Evolutionary conservation across 371 early-diverging fungal genomes (phyloP).

Genomic region (Mortierella sp.): DNA sequence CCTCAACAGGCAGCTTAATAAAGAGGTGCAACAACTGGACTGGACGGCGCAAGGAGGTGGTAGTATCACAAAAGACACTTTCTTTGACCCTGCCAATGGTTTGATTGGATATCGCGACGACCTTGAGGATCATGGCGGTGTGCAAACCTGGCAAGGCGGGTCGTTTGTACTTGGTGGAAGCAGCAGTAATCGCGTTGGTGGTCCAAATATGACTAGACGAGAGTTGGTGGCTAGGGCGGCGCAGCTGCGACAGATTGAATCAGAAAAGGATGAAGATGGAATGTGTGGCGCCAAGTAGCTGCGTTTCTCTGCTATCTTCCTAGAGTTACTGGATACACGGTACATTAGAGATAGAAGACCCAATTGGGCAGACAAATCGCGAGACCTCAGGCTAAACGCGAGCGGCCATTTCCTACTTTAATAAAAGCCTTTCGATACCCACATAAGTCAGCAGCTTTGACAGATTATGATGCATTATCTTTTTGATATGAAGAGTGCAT

Average conservation of each 20-base stretch:
- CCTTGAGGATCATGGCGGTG: constrained; percentile 23
- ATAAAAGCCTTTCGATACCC: too few species aligned
- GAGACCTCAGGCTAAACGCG: too few species aligned
- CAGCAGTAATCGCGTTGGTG: background rate
- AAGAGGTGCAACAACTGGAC: constrained; percentile 75
- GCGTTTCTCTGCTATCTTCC: too few species aligned
- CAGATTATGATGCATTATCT: too few species aligned
- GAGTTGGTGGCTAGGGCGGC: constrained; percentile 55
- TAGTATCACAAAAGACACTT: constrained; percentile 55
- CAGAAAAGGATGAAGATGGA: constrained; percentile 54
- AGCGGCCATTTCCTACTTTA: too few species aligned
- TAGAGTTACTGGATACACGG: too few species aligned
- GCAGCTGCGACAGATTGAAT: constrained; percentile 44
- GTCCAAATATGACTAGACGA: constrained; percentile 26
- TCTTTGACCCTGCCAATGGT: constrained; percentile 59
- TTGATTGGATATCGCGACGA: constrained; percentile 42
- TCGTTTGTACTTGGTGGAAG: constrained; percentile 46
- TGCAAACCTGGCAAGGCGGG: constrained; percentile 41
- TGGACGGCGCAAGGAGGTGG: constrained; percentile 73
- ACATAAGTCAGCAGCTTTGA: too few species aligned
- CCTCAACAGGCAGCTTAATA: constrained; percentile 83
- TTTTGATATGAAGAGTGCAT: too few species aligned
- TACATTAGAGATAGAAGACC: background rate
- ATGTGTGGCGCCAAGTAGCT: constrained; percentile 50
- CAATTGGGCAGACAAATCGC: background rate